These are phyloP conservation scores for Cyclostephanos invisitatus DNA, from an alignment of 108 stramenopile genomes.

Conservation along the genomic window DNA sequence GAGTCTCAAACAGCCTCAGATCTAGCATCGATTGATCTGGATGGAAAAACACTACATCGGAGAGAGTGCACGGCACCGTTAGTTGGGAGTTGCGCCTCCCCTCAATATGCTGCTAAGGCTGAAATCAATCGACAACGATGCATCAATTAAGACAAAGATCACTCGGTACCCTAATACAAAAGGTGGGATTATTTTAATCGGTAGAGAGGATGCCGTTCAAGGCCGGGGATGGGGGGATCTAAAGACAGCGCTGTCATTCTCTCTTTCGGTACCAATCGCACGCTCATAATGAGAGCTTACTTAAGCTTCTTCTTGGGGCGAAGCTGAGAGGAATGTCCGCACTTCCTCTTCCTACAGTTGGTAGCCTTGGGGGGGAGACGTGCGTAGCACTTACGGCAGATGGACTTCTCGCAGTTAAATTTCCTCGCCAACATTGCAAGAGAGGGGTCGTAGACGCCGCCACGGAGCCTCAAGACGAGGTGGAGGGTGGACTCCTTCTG, in stretches of 20 bases:
- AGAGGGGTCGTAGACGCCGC: conserved; percentile 97
- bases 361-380: conserved; percentile 99
- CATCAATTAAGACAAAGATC: too few relatives aligned
- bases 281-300: conserved; percentile 31
- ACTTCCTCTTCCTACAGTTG: conserved; percentile 99
- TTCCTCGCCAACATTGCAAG: conserved; percentile 97
- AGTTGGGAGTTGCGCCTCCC: too few relatives aligned
- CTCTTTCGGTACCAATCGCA: background rate
- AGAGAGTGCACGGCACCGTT: too few relatives aligned
- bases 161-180: too few relatives aligned
- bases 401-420: conserved; percentile 99
- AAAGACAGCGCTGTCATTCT: background rate
- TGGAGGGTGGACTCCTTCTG: conserved; percentile 97
- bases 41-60: too few relatives aligned
- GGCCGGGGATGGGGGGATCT: background rate
- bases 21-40: too few relatives aligned
- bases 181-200: too few relatives aligned
- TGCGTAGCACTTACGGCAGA: conserved; percentile 99
- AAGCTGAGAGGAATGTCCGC: conserved; percentile 98
- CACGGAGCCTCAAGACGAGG: conserved; percentile 92
- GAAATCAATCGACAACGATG: too few relatives aligned
- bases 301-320: conserved; percentile 99
- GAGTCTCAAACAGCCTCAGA: too few relatives aligned
- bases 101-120: too few relatives aligned
- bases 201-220: too few relatives aligned